phyloP scores from a whole-genome alignment of 2,329 filamentous ascomycete species.

The Aspergillus neotritici region DNA sequence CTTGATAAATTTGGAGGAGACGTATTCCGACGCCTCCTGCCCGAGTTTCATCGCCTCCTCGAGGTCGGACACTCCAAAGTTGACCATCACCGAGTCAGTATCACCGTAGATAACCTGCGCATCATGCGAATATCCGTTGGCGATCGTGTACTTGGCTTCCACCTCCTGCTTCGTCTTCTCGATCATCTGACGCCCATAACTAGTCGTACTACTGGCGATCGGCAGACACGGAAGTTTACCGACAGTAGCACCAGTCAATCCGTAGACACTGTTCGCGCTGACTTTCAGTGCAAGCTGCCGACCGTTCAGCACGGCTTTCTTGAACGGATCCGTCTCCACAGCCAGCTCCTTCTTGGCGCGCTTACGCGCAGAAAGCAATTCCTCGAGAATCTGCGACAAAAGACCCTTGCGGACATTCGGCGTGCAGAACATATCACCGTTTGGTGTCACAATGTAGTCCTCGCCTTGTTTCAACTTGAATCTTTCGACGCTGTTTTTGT shows the following conservation, averaged over 20 bases:
- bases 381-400: conserved; percentile 90
- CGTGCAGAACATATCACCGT: conserved; percentile 89
- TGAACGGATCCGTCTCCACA: conserved; percentile 88
- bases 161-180: conserved; percentile 97
- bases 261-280: conserved; percentile 96
- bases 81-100: conserved; percentile 99
- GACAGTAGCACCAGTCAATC: conserved; percentile 89
- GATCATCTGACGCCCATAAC: conserved; percentile 98
- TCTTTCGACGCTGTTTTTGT: conserved; percentile 69
- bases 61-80: conserved; percentile 86
- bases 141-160: conserved; percentile 79
- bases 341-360: conserved; percentile 87
- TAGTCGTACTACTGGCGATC: conserved; percentile 94
- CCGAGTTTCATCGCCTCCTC: conserved; percentile 88
- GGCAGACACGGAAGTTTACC: conserved; percentile 92
- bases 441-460: conserved; percentile 94
- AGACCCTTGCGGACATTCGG: conserved; percentile 83
- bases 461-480: conserved; percentile 76
- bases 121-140: conserved; percentile 90
- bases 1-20: conserved; percentile 88
- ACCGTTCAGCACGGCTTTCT: conserved; percentile 95
- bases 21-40: conserved; percentile 82
- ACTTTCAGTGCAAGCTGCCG: conserved; percentile 93
- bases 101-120: conserved; percentile 98
- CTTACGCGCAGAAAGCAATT: conserved; percentile 85